Evolutionary conservation across 192 early-diverging fungal genomes (phyloP), one percentile per base, ranked within the genome.

Genomic region (Coemansia guatemalensis): DNA sequence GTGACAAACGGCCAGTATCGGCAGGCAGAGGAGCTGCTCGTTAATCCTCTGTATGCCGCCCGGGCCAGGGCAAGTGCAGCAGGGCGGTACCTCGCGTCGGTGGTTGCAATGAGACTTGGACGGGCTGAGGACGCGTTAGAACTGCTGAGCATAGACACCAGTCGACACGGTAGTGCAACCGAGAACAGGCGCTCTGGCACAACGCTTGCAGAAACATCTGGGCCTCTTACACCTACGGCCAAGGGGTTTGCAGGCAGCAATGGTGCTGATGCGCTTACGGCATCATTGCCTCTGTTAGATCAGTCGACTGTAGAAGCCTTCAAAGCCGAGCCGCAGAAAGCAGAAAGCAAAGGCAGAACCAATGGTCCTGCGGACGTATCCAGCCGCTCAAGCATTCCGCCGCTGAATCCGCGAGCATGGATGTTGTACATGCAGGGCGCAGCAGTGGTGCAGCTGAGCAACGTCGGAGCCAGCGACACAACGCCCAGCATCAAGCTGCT

Each of bases 381-480:
- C 21, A 47, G 33, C 39, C 14, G 20, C 14, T 26, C 27, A 25
- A 4, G 23, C 25, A 58, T 60, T 11, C 58, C 25, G 27, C 69
- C 78, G 27, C 56, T 81, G 24, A 67, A 75, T 39, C 66, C 66
- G 2, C 35, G 54, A 21, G 69, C 78, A 4, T 75, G 66, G 58
- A 69, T 69, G 69, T 53, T 81, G 29, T 81, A 81, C 29, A 81
- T 81, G 78, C 78, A 81, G 47, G 78, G 78, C 18, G 78, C 78
- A 20, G 73, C 73, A 4, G 78, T 69, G 4, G 33, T 81, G 2
- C 78, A 81, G 55, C 60, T 81, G 14, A 65, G 69, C 39, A 81
- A 81, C 18, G 52, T 81, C 0, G 78, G 78, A 1, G 78, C 69
- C 7, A 73, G 48, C 26, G 78, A 81, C 44, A 29, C 56, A 9